Evolutionary conservation across 176 grass and related monocot genomes (phyloP).

Genomic region (Miscanthus lutarioriparius): DNA sequence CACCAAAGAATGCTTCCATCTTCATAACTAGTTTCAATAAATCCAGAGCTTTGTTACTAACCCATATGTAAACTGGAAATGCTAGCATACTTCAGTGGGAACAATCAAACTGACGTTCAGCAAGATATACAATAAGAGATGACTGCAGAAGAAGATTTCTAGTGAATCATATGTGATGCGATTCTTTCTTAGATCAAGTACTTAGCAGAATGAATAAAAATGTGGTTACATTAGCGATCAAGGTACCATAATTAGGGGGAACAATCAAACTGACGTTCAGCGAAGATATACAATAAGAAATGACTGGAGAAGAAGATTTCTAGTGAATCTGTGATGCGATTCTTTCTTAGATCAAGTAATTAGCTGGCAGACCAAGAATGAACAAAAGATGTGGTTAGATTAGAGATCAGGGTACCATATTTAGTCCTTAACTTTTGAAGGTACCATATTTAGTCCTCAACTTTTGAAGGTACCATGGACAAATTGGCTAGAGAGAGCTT

Average conservation of each 20-base stretch:
- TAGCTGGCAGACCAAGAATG: neutral
- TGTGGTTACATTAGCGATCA: neutral
- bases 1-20: slow-evolving; percentile 99
- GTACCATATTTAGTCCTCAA: slow-evolving; percentile 11
- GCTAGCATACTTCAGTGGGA: neutral
- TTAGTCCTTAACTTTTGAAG: slow-evolving; percentile 11
- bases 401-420: slow-evolving; percentile 6
- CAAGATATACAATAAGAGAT: neutral
- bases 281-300: neutral
- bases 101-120: slow-evolving; percentile 5
- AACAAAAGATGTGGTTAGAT: neutral
- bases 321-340: neutral
- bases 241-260: neutral
- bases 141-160: neutral
- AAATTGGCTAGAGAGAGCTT: too few species aligned
- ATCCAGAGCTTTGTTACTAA: neutral
- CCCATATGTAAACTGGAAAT: neutral
- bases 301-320: neutral
- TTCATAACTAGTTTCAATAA: slow-evolving; percentile 72
- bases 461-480: neutral
- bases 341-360: neutral
- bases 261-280: neutral
- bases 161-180: neutral
- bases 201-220: neutral
- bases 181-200: slow-evolving; percentile 7